Percentiles rank a stretch among this genome's conserved stretches.
Evolutionary conservation across 768 basidiomycete species (phyloP).

Genomic region (Kwoniella newhampshirensis): DNA sequence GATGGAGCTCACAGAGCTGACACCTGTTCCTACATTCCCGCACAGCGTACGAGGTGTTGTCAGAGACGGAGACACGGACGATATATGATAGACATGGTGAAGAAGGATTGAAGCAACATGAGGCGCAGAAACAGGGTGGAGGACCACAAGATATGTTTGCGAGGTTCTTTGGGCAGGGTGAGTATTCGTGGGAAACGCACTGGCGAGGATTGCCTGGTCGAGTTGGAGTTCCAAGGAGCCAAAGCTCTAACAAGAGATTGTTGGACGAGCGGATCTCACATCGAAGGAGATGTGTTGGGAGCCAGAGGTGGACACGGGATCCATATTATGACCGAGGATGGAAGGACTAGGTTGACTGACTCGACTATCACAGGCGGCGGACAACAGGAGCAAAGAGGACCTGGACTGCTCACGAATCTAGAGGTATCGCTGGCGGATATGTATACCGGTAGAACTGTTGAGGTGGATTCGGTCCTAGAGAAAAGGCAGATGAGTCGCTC

Average conservation of each 20-base stretch:
- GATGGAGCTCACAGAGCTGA: constrained; percentile 38
- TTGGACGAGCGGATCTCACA: too few relatives aligned
- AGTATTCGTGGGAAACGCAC: constrained; percentile 10
- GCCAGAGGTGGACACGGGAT: too few relatives aligned
- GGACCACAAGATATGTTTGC: constrained; percentile 90
- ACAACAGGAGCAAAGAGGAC: constrained; percentile 52
- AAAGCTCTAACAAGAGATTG: too few relatives aligned
- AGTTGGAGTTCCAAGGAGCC: too few relatives aligned
- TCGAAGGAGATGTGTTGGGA: too few relatives aligned
- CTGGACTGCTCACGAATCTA: constrained; percentile 53
- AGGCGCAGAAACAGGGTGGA: constrained; percentile 63
- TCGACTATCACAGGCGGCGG: constrained; percentile 18
- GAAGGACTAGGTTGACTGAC: too few relatives aligned
- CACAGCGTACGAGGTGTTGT: constrained; percentile 87
- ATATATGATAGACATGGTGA: constrained; percentile 92
- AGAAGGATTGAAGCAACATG: constrained; percentile 89
- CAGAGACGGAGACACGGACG: constrained; percentile 82
- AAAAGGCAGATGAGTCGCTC: neutral
- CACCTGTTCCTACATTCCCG: neutral
- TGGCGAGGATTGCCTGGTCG: too few relatives aligned
- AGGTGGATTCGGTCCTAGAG: constrained; percentile 56
- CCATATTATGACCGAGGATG: too few relatives aligned
- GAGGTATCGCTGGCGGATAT: constrained; percentile 85
- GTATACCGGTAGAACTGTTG: constrained; percentile 81
- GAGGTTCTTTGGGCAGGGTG: constrained; percentile 78